Evolutionary conservation across 306 rosid species (phyloP), one percentile per base, ranked within the genome.

Genomic region (Medicago ruthenica): DNA sequence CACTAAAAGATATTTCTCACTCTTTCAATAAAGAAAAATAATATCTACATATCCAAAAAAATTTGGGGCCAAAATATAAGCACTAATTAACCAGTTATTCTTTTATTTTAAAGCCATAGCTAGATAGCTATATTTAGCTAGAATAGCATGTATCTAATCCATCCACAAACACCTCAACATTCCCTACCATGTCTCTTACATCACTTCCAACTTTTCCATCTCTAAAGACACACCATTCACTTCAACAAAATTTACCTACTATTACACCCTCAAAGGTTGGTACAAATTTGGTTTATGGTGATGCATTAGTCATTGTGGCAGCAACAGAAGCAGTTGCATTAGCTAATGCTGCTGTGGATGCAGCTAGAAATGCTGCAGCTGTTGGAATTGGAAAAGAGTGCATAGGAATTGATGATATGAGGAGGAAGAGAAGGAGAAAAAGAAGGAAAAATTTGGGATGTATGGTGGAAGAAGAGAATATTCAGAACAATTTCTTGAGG

Each of bases 391-490:
- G 73, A 14, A 80, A 55, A 27, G 81, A 8, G 67, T 51, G 67
- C 67, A 68, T 48, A 37, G 88, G 86, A 22, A 44, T 79, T 79
- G 86, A 51, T 79, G 86, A 51, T 34, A 47, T 68, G 80, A 85
- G 90, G 61, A 89, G 88, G 81, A 87, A 50, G 79, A 84, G 65
- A 31, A 85, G 90, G 60, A 87, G 85, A 82, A 86, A 83, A 61
- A 84, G 87, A 70, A 81, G 87, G 39, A 92, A 83, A 75, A 77
- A 65, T 57, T 41, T 87, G 78, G 84, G 47, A 5, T 24, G 17
- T 50, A 5, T 64, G 53, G 11, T 68, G 47, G 89, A 71, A 44
- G 67, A 50, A 54, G 74, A 74, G 64, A 79, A 63, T 69, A 77
- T 71, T 45, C 60, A 80, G 42, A 78, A 70, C 4, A 24, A 10